Evolutionary conservation across 1,139 yeast genomes (phyloP), one percentile per base, ranked within the genome.

Genomic region (Lodderomyces beijingensis): DNA sequence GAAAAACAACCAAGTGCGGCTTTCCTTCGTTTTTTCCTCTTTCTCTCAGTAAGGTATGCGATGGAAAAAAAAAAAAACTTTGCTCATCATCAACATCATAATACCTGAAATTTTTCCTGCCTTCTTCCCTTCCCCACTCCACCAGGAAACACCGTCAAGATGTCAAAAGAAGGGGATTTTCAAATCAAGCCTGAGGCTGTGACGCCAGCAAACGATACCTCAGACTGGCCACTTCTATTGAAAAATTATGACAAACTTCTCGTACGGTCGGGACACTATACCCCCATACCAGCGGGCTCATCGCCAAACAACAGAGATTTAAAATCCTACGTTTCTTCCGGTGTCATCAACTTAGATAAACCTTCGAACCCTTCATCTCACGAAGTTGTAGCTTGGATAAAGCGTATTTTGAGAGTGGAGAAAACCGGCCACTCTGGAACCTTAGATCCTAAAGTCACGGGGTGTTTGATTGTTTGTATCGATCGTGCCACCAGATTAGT

Each of bases 361-460:
- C 98, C 98, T 49, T 84, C 95, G 23, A 91, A 91, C 63, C 98
- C 98, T 48, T 85, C 95, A 34, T 86, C 96, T 36, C 97, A 89
- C 68, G 97, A 91, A 69, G 98, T 91, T 56, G 98, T 91, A 50
- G 98, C 98, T 23, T 91, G 98, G 98, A 81, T 91, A 55, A 91
- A 91, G 70, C 77, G 97, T 63, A 91, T 91, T 51, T 73, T 91
- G 54, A 80, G 97, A 62, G 83, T 82, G 41, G 97, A 91, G 64
- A 91, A 91, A 65, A 91, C 98, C 40, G 98, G 98, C 67, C 98
- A 91, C 67, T 86, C 96, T 37, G 98, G 98, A 69, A 91, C 98
- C 44, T 77, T 91, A 60, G 98, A 91, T 73, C 98, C 98, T 45
- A 91, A 91, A 66, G 98, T 91, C 53, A 91, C 98, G 38, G 95